A percentile compares a stretch with the other conserved stretches of the same genome.
Conservation (phyloP, 495 filamentous ascomycete species). For the Penicillium cataractarum region DNA sequence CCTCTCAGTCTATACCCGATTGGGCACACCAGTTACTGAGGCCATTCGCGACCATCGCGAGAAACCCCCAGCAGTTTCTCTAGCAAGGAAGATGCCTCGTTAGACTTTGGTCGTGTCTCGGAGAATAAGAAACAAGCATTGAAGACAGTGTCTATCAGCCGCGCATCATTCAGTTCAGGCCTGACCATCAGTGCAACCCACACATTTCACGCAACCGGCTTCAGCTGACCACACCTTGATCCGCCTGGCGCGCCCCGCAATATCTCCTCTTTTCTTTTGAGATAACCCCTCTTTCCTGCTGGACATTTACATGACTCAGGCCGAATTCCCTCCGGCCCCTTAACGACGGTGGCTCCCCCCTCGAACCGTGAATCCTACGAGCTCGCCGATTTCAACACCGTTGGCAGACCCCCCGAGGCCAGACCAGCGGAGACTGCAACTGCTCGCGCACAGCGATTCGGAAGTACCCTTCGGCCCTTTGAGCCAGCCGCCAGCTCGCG, state of each 20-base stretch:
- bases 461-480: slow-evolving; percentile 6
- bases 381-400: slow-evolving; percentile 41
- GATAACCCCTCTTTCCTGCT: slow-evolving; percentile 15
- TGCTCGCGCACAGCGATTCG: slow-evolving; percentile 9
- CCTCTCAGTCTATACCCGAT: slow-evolving; percentile 15
- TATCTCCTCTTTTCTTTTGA: slow-evolving; percentile 17
- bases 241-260: slow-evolving; percentile 23
- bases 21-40: slow-evolving; percentile 21
- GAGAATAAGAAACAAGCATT: slow-evolving; percentile 14
- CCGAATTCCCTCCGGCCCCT: slow-evolving; percentile 26
- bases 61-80: not conserved
- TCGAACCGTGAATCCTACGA: slow-evolving; percentile 37
- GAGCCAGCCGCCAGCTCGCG: slow-evolving; percentile 20
- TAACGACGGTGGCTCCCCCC: slow-evolving; percentile 35
- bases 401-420: slow-evolving; percentile 17
- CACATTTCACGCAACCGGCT: slow-evolving; percentile 7
- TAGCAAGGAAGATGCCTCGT: slow-evolving; percentile 4
- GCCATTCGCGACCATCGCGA: slow-evolving; percentile 16
- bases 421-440: slow-evolving; percentile 9
- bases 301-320: slow-evolving; percentile 20
- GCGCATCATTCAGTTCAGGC: slow-evolving; percentile 17
- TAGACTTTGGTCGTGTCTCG: slow-evolving; percentile 11
- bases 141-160: slow-evolving; percentile 10
- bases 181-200: slow-evolving; percentile 32
- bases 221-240: slow-evolving; percentile 30